Base-by-base conservation (phyloP, 176 grass and related monocot genomes). In the Elymus sibiricus region DNA sequence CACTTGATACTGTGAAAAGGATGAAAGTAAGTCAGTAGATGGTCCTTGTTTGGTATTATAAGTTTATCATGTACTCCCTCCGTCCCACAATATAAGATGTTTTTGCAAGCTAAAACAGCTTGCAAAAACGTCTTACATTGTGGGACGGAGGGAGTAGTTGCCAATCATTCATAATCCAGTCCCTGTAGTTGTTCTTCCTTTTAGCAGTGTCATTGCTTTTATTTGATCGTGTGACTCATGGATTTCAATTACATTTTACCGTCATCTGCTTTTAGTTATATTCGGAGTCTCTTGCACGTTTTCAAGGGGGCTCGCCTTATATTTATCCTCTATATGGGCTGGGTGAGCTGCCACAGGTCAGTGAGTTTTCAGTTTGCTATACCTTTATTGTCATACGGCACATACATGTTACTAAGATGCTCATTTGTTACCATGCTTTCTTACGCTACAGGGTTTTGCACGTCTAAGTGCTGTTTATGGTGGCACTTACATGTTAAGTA, bases 391-490 rank as follows among this genome's bases (percentile, higher is more conserved):
- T 73, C 17, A 25, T 83, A 31, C 26, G 25, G 14, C 16, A 32
- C n/a, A 82, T 64, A 13, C 28, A 32, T 81, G 64, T 65, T 83
- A 72, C 37, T 77, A 51, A 42, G 63, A 84, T 66, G 6, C 7
- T 73, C 37, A 39, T 85, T 63, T 78, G 44, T 31, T 78, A 75
- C 58, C 35, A 16, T 72, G 31, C 26, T 85, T 80, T 71, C 25
- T 56, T 82, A 26, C 27, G 22, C 46, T 78, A 49, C 85, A 98
- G 95, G 95, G 87, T 88, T 98, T 98, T 93, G 95, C 93, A 39
- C 90, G 95, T 44, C 72, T 98, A 75, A 98, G 93, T 95, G 95
- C 95, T 91, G 95, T 95, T 88, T 98, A 98, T 92, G 95, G 95
- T 80, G 95, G 95, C 79, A 98, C 93, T 21, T 98, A 98, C 85